Evolutionary conservation across 306 rosid species (phyloP), one percentile per base, ranked within the genome.

Genomic region (Ochetophila trinervis): DNA sequence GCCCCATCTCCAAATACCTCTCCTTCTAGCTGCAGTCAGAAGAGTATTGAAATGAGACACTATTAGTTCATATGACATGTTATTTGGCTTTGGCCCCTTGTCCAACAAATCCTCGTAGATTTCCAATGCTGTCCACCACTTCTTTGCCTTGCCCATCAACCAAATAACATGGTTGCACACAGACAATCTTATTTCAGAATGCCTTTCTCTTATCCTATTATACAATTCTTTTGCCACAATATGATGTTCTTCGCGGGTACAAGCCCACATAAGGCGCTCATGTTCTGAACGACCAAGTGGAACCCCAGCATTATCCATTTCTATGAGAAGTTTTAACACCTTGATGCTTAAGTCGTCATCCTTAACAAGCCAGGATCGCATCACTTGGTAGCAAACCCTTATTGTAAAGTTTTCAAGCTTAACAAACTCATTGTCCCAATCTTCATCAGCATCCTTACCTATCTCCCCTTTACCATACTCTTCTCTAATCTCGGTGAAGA

Each of bases 101-200:
- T 93, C 99, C 79, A 90, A 74, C 71, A 93, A 78, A 73, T 90
- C 95, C 81, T 93, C 97, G 45, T 90, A 90, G 53, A 93, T 60
- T 86, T 86, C 99, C 76, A 93, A 71, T 61, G 99, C 99, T 44
- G 88, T 90, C 99, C 99, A 93, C 97, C 99, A 93, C 59, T 84
- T 90, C 84, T 84, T 93, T 9, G 97, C 90, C 78, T 87, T 89
- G 56, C 97, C 99, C 94, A 90, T 83, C 82, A 93, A 65, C 96
- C 99, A 93, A 73, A 93, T 93, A 53, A 69, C 79, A 79, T 90
- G 99, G 83, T 93, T 93, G 74, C 99, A 93, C 59, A 86, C 94
- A 0, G 94, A 86, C 77, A 93, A 67, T 44, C 91, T 88, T 78
- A 93, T 87, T 52, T 77, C 85, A 57, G 73, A 72, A 32, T 81